These are phyloP conservation scores for Pisolithus tinctorius DNA, from an alignment of 768 basidiomycete species.

Conservation along the genomic window DNA sequence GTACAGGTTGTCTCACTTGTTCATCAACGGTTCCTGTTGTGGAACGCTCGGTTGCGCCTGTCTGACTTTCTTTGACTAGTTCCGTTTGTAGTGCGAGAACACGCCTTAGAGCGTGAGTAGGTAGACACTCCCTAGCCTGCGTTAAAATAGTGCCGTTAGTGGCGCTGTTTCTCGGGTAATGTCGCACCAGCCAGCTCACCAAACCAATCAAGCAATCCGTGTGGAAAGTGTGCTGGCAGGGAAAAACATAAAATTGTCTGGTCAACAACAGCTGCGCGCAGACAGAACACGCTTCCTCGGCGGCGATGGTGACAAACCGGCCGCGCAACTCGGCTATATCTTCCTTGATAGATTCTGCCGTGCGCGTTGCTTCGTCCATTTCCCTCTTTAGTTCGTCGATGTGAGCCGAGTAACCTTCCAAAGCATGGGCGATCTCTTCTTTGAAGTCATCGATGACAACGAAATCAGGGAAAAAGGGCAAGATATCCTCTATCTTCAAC, in stretches of 20 bases:
- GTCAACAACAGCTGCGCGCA: conserved; percentile 74
- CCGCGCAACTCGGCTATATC: conserved; percentile 82
- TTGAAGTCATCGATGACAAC: conserved; percentile 99
- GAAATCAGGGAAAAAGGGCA: conserved; percentile 99
- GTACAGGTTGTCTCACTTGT: conserved; percentile 35
- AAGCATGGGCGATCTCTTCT: conserved; percentile 92
- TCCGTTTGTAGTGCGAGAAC: conserved; percentile 84
- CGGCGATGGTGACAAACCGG: conserved; percentile 89
- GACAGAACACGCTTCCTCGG: conserved; percentile 77
- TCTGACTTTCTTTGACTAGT: conserved; percentile 53
- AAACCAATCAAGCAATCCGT: conserved; percentile 93
- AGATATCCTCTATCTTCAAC: conserved; percentile 96
- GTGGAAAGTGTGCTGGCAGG: conserved; percentile 96
- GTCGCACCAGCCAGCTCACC: conserved; percentile 43
- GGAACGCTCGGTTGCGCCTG: conserved; percentile 26
- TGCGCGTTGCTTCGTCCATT: conserved; percentile 93
- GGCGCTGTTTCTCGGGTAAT: neutral
- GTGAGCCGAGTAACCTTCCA: conserved; percentile 90
- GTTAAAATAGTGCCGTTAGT: conserved; percentile 2
- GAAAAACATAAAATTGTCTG: conserved; percentile 97
- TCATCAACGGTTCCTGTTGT: conserved; percentile 28
- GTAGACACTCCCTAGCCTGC: conserved; percentile 89
- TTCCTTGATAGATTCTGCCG: conserved; percentile 87
- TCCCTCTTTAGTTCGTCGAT: conserved; percentile 86
- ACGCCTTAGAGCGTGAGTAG: conserved; percentile 72